Base-by-base conservation (phyloP, 2,329 filamentous ascomycete genomes). In the Trichoderma polysporum region DNA sequence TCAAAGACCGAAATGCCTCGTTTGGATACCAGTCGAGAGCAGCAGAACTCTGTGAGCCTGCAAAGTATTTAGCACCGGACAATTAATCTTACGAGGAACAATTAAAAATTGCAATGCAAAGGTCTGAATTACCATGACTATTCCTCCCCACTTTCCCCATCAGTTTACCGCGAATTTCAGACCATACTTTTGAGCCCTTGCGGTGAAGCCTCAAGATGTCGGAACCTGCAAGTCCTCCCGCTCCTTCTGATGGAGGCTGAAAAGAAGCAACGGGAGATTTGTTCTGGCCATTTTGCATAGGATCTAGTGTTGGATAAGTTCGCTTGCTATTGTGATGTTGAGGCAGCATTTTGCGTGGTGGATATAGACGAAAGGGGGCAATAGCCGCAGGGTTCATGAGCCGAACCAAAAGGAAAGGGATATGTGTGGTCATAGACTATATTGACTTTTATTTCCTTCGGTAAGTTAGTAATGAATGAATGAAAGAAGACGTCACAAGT, bases 141-240 rank as follows among this genome's bases (percentile, higher is more conserved):
- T 69, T 74, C 60, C 72, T 74, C 22, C 74, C 72, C 27, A 22
- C 41, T 19, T 19, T 45, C 12, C n/a, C 41, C 41, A 22, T 45
- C 41, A 45, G 41, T 50, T 61, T 27, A 37, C 58, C 29, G 3
- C 58, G 41, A 9, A 79, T 74, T 2, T 79, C 77, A 7, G 74
- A 75, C 76, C 77, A 78, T 4, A 78, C 76, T 37, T 70, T 75
- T 12, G 76, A 74, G 37, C 74, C 71, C 7, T 71, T 72, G 22
- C 71, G 72, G 37, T 72, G 73, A n/a, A 73, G 65, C 57, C 72
- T 78, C 25, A 72, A 33, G 1, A 50, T 63, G 45, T 69, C 68
- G 4, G 67, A 64, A 6, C 57, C 66, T 9, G 59, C 57, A 12
- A 68, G 31, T 17, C 62, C 59, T 4, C 69, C 71, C 22, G 15